Evolutionary conservation across 1,284 basidiomycete genomes (phyloP).

Genomic region (Marasmius oreades): DNA sequence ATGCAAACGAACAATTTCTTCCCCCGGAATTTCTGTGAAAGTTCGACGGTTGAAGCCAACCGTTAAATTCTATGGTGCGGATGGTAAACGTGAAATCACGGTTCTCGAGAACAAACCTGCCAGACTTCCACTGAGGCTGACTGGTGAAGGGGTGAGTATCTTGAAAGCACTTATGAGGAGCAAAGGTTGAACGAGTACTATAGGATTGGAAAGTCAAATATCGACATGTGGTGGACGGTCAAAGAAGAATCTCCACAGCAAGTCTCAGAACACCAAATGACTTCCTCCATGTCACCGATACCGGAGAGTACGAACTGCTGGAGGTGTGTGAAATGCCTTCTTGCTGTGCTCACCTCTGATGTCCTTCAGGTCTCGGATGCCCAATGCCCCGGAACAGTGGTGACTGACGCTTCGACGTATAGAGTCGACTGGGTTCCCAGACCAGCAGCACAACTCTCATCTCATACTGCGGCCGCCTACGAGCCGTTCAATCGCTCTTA

Average conservation of each 20-base stretch:
- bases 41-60: slow-evolving; percentile 89
- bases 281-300: slow-evolving; percentile 61
- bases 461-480: slow-evolving; percentile 49
- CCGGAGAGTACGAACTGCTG: slow-evolving; percentile 76
- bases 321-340: slow-evolving; percentile 43
- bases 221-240: slow-evolving; percentile 45
- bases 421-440: slow-evolving; percentile 73
- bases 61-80: slow-evolving; percentile 76
- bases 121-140: slow-evolving; percentile 75
- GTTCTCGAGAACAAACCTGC: slow-evolving; percentile 78
- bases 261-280: slow-evolving; percentile 67
- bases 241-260: slow-evolving; percentile 33
- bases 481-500: slow-evolving; percentile 64
- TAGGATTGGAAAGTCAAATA: slow-evolving; percentile 89
- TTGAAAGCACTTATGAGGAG: not conserved
- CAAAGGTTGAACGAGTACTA: slow-evolving; percentile 11
- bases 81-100: slow-evolving; percentile 51
- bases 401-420: slow-evolving; percentile 59
- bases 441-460: slow-evolving; percentile 62
- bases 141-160: slow-evolving; percentile 76
- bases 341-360: slow-evolving; percentile 6
- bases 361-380: slow-evolving; percentile 68
- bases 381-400: slow-evolving; percentile 78
- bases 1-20: slow-evolving; percentile 77
- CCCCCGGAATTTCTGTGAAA: slow-evolving; percentile 82